A percentile compares a stretch with the other conserved stretches of the same genome.
phyloP scores from a whole-genome alignment of 768 basidiomycete genomes.

The Russula griseocarnosa region DNA sequence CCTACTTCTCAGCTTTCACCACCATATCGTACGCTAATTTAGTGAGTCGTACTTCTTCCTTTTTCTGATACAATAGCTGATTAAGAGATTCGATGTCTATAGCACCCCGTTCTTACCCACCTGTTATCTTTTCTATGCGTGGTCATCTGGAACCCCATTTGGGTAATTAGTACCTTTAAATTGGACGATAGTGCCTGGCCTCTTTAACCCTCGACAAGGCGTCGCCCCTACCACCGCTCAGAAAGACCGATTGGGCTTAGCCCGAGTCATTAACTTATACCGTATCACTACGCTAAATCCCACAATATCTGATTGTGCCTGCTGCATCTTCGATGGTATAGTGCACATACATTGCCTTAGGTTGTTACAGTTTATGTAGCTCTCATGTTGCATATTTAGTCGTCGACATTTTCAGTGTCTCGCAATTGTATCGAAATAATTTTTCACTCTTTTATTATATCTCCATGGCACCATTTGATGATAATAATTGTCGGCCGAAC shows the following conservation, averaged over 20 bases:
- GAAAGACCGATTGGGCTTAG: slow-evolving; percentile 9
- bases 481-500: background rate
- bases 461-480: background rate
- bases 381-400: slow-evolving; percentile 27
- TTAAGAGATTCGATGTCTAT: background rate
- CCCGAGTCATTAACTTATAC: slow-evolving; percentile 22
- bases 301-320: slow-evolving; percentile 23
- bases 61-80: background rate
- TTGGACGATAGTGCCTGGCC: slow-evolving; percentile 4
- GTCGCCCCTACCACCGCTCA: slow-evolving; percentile 9
- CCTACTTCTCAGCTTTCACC: slow-evolving; percentile 69
- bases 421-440: slow-evolving; percentile 23
- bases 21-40: slow-evolving; percentile 53
- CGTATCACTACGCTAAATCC: slow-evolving; percentile 26
- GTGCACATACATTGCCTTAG: slow-evolving; percentile 20
- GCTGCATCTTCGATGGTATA: slow-evolving; percentile 23
- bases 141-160: background rate
- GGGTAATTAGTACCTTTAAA: background rate
- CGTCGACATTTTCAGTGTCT: slow-evolving; percentile 13
- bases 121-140: background rate
- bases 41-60: slow-evolving; percentile 22
- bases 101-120: background rate
- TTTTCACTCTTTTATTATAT: background rate
- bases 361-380: slow-evolving; percentile 27
- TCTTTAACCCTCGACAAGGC: slow-evolving; percentile 2